phyloP scores from a whole-genome alignment of 208 protist genomes.

The Tetramitus jugosus region DNA sequence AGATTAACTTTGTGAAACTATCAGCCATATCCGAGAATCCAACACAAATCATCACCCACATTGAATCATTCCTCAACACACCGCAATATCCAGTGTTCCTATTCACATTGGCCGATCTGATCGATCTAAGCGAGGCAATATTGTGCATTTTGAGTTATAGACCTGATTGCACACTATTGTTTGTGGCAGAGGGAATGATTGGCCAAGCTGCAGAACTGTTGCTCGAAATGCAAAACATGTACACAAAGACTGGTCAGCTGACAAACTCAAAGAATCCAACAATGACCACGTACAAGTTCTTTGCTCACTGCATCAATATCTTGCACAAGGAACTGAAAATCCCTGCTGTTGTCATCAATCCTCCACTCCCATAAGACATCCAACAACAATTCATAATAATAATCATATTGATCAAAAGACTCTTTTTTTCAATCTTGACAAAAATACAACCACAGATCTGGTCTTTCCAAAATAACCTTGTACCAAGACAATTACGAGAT shows the following conservation, averaged over 20 bases:
- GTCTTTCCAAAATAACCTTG: too few relatives aligned
- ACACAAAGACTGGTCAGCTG: background rate
- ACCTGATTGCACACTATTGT: conserved; percentile 2
- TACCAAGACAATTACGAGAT: too few relatives aligned
- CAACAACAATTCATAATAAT: too few relatives aligned
- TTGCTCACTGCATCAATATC: background rate
- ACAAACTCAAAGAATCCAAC: background rate
- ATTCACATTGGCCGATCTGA: background rate
- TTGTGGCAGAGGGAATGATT: background rate
- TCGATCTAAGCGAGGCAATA: conserved; percentile 21
- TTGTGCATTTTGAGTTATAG: background rate
- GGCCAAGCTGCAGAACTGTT: background rate
- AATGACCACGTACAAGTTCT: background rate
- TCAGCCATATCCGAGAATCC: background rate
- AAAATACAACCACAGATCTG: too few relatives aligned
- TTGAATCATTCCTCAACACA: background rate
- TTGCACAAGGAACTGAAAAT: background rate
- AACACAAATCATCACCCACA: conserved; percentile 18
- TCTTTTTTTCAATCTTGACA: too few relatives aligned
- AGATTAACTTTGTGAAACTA: conserved; percentile 13
- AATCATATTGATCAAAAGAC: too few relatives aligned
- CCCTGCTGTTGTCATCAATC: conserved; percentile 4
- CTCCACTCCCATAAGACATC: too few relatives aligned
- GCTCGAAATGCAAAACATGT: conserved; percentile 8
- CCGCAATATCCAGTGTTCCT: conserved; percentile 5